Percentiles rank a stretch among this genome's conserved stretches.
phyloP scores from a whole-genome alignment of 2,329 filamentous ascomycete genomes.

The Arachnopeziza araneosa region DNA sequence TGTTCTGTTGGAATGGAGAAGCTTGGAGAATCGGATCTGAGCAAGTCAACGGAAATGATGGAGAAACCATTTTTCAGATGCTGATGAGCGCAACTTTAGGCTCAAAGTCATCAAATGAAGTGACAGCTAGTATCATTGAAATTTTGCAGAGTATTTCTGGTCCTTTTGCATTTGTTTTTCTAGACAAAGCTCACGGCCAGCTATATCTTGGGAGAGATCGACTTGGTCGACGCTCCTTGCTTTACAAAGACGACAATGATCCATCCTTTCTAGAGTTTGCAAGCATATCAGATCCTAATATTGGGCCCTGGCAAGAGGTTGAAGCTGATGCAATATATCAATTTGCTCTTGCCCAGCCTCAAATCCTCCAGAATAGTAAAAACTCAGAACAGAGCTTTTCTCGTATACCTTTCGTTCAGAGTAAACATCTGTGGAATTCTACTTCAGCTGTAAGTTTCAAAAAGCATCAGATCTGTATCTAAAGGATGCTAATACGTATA shows the following conservation, averaged over 20 bases:
- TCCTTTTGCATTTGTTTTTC: conserved; percentile 86
- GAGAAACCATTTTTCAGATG: conserved; percentile 58
- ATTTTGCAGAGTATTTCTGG: conserved; percentile 62
- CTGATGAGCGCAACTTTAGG: conserved; percentile 40
- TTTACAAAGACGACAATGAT: conserved; percentile 47
- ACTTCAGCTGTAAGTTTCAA: neutral
- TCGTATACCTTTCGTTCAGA: neutral
- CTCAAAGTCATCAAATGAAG: conserved; percentile 12
- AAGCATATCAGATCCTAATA: conserved; percentile 58
- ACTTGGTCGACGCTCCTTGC: conserved; percentile 77
- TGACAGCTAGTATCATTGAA: conserved; percentile 38
- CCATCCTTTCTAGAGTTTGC: conserved; percentile 52
- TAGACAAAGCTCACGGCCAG: conserved; percentile 54
- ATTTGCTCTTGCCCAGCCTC: conserved; percentile 15
- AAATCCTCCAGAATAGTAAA: neutral
- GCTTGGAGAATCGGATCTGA: conserved; percentile 70
- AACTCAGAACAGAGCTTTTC: neutral
- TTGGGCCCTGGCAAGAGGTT: conserved; percentile 66
- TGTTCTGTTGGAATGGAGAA: conserved; percentile 96
- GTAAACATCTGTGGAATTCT: conserved; percentile 9
- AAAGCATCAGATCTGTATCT: neutral
- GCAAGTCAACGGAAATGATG: conserved; percentile 70
- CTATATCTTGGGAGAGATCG: conserved; percentile 84
- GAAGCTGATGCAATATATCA: conserved; percentile 75
- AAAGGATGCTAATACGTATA: conserved; percentile 4